Percentiles rank a stretch among this genome's conserved stretches.
Evolutionary conservation across 2,329 filamentous ascomycete genomes (phyloP).

Genomic region (Neurospora crassa): DNA sequence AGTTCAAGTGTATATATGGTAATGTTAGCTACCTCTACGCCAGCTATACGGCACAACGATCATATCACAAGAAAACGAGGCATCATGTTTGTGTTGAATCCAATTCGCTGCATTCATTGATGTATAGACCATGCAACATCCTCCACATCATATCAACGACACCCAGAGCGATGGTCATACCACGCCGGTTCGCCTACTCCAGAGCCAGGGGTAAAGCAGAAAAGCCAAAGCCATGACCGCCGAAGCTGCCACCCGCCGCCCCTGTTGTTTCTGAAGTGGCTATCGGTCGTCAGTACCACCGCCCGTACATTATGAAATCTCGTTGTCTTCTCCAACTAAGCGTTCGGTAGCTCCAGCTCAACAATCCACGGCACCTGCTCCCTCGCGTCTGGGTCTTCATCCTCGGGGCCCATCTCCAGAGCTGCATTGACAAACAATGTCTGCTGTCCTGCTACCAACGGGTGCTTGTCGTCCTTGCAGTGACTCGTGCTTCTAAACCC

Average conservation of each 20-base stretch:
- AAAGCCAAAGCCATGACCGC: not conserved
- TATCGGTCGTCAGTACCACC: not conserved
- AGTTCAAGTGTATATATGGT: too few relatives aligned
- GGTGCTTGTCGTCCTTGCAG: conserved; percentile 20
- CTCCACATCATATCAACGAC: too few relatives aligned
- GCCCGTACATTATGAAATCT: too few relatives aligned
- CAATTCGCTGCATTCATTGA: not conserved
- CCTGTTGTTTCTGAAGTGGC: not conserved
- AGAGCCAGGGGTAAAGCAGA: not conserved
- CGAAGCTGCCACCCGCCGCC: not conserved
- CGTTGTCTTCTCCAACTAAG: not conserved
- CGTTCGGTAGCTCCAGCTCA: conserved; percentile 12
- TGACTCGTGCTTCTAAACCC: conserved; percentile 25
- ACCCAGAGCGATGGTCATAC: too few relatives aligned
- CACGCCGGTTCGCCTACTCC: not conserved
- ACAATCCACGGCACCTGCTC: conserved; percentile 12
- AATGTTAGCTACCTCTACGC: too few relatives aligned
- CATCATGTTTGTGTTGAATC: not conserved
- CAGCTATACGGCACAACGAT: not conserved
- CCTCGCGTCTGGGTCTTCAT: not conserved
- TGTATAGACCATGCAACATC: not conserved
- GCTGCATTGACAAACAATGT: conserved; percentile 49
- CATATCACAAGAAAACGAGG: not conserved
- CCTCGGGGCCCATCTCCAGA: not conserved
- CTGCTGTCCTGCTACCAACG: conserved; percentile 27